Conservation (phyloP, 2,329 filamentous ascomycete genomes). For the Aureobasidium sp. region DNA sequence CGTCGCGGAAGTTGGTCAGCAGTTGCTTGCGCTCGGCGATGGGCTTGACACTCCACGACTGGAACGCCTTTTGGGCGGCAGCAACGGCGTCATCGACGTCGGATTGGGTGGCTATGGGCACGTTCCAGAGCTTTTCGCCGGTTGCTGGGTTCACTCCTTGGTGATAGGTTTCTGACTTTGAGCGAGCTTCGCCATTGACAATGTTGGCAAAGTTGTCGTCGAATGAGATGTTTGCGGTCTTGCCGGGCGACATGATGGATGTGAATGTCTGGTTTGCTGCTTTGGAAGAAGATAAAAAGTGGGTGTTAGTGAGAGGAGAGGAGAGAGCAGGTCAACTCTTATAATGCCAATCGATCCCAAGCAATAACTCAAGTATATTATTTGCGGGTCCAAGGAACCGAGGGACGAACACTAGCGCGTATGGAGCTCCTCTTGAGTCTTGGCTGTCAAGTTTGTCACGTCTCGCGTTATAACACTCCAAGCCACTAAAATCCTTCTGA, state of each 20-base stretch:
- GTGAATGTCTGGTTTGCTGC: not conserved
- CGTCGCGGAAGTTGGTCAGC: slow-evolving; percentile 28
- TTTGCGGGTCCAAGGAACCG: not conserved
- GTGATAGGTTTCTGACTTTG: slow-evolving; percentile 25
- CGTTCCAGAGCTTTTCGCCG: slow-evolving; percentile 32
- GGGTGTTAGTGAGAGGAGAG: not conserved
- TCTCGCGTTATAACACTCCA: not conserved
- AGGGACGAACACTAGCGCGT: not conserved
- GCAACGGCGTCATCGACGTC: slow-evolving; percentile 35
- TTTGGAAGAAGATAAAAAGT: not conserved
- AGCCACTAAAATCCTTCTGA: not conserved
- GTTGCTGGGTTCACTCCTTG: slow-evolving; percentile 30
- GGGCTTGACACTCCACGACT: slow-evolving; percentile 27
- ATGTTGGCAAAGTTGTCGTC: slow-evolving; percentile 33
- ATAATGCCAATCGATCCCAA: not conserved
- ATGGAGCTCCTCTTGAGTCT: not conserved
- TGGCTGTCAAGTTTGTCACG: not conserved
- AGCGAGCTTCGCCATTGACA: slow-evolving; percentile 31
- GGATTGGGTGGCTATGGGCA: slow-evolving; percentile 32
- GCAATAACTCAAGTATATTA: not conserved
- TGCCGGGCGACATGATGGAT: slow-evolving; percentile 39
- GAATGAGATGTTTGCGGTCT: slow-evolving; percentile 33
- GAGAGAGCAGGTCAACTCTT: not conserved
- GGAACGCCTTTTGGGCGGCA: slow-evolving; percentile 32
- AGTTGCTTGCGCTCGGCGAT: slow-evolving; percentile 33